phyloP scores from a whole-genome alignment of 1,139 yeast species.

The Meyerozyma carpophila region DNA sequence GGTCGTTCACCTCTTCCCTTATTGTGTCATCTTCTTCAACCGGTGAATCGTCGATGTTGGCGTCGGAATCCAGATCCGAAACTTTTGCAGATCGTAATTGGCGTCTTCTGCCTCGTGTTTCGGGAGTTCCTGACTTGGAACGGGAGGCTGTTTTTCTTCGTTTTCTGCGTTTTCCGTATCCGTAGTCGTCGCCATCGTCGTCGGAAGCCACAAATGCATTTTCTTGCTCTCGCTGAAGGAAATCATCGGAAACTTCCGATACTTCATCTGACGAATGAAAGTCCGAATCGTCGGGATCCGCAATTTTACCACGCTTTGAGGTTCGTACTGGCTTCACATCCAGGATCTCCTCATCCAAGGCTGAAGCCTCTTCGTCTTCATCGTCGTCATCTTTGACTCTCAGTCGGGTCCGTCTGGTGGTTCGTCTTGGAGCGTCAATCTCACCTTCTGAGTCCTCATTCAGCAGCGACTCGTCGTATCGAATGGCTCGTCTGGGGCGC shows the following conservation, averaged over 20 bases:
- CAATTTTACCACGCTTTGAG: background rate
- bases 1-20: slow-evolving; percentile 47
- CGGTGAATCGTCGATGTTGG: slow-evolving; percentile 17
- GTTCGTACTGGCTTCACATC: slow-evolving; percentile 1
- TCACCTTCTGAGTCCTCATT: slow-evolving; percentile 14
- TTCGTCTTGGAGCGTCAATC: slow-evolving; percentile 4
- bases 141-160: slow-evolving; percentile 16
- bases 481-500: slow-evolving; percentile 6
- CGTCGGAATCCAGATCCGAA: slow-evolving; percentile 17
- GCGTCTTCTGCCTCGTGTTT: slow-evolving; percentile 16
- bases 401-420: slow-evolving; percentile 8
- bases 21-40: slow-evolving; percentile 33
- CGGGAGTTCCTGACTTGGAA: slow-evolving; percentile 22
- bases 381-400: slow-evolving; percentile 11
- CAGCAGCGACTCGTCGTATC: slow-evolving; percentile 5
- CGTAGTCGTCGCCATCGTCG: slow-evolving; percentile 25
- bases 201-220: slow-evolving; percentile 34
- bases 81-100: slow-evolving; percentile 10
- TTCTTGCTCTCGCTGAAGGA: slow-evolving; percentile 24
- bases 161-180: slow-evolving; percentile 18
- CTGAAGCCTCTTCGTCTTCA: slow-evolving; percentile 7
- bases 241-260: slow-evolving; percentile 16
- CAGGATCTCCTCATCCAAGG: slow-evolving; percentile 3
- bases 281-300: slow-evolving; percentile 11
- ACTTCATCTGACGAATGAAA: slow-evolving; percentile 10